Conservation (phyloP, 2,329 filamentous ascomycete genomes). For the Colletotrichum sp. region DNA sequence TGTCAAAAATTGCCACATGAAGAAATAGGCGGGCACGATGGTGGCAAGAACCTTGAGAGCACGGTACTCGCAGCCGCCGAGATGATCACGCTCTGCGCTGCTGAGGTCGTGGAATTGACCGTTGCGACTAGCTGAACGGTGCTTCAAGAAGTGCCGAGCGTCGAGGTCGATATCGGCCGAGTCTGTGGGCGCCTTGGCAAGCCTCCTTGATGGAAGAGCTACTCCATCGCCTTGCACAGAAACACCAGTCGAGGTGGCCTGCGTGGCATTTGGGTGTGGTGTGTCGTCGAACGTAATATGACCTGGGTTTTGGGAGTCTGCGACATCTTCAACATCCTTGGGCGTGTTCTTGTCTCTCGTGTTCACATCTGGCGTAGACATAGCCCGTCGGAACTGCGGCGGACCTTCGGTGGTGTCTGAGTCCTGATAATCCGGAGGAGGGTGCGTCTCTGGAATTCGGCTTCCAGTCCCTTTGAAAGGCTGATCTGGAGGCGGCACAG, state of each 20-base stretch:
- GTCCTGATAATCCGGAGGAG: background rate
- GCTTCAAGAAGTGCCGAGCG: background rate
- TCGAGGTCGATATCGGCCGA: background rate
- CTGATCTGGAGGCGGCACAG: background rate
- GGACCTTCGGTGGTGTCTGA: background rate
- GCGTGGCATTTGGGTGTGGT: background rate
- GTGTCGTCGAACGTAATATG: background rate
- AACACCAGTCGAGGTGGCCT: background rate
- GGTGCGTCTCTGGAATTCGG: background rate
- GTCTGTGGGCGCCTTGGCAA: constrained; percentile 34
- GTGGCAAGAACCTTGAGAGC: constrained; percentile 64
- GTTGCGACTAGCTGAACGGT: constrained; percentile 44
- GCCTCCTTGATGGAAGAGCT: background rate
- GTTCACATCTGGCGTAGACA: background rate
- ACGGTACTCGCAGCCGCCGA: constrained; percentile 69
- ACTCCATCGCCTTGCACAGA: background rate
- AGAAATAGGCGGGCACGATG: constrained; percentile 66
- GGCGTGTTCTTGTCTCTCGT: background rate
- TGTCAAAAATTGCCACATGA: constrained; percentile 63
- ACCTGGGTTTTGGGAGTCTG: background rate
- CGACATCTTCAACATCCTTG: background rate
- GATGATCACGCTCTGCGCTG: constrained; percentile 56
- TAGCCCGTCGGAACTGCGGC: background rate
- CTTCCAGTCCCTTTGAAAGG: background rate
- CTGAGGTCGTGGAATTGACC: constrained; percentile 60